phyloP scores from a whole-genome alignment of 1,284 basidiomycete genomes.

The Naganishia sp. region DNA sequence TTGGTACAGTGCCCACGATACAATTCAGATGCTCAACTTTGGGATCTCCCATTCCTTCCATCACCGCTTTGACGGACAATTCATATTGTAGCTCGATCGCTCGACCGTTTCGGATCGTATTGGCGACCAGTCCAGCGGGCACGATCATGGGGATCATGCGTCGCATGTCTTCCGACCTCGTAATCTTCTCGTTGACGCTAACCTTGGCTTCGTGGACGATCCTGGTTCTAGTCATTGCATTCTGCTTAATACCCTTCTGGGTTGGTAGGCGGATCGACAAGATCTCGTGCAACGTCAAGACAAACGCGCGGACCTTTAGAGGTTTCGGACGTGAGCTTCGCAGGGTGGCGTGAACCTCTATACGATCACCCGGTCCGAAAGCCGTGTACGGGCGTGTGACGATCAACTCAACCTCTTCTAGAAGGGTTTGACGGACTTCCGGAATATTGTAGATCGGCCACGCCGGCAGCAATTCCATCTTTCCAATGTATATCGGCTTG shows the following conservation, averaged over 20 bases:
- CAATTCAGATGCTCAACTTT: conserved; percentile 64
- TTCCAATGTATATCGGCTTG: conserved; percentile 74
- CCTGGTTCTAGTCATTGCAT: conserved; percentile 24
- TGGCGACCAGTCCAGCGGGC: conserved; percentile 68
- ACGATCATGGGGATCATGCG: conserved; percentile 69
- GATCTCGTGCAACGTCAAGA: conserved; percentile 73
- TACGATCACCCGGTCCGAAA: conserved; percentile 78
- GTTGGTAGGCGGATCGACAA: conserved; percentile 54
- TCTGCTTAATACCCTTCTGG: conserved; percentile 32
- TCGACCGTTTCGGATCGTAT: conserved; percentile 73
- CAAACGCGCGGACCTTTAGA: conserved; percentile 76
- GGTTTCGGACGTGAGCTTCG: conserved; percentile 57
- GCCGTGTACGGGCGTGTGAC: conserved; percentile 70
- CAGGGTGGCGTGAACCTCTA: conserved; percentile 68
- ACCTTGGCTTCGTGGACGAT: conserved; percentile 59
- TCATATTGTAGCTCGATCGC: conserved; percentile 79
- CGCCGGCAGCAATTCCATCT: conserved; percentile 82
- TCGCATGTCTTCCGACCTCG: conserved; percentile 67
- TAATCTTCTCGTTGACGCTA: conserved; percentile 68
- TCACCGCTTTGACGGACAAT: conserved; percentile 70
- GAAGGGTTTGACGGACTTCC: conserved; percentile 66
- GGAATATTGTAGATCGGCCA: conserved; percentile 83
- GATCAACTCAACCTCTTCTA: conserved; percentile 69
- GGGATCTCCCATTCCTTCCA: conserved; percentile 67
- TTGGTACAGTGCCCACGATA: conserved; percentile 44